phyloP scores from a whole-genome alignment of 805 yeast species.

The Wickerhamiella kazuoi region DNA sequence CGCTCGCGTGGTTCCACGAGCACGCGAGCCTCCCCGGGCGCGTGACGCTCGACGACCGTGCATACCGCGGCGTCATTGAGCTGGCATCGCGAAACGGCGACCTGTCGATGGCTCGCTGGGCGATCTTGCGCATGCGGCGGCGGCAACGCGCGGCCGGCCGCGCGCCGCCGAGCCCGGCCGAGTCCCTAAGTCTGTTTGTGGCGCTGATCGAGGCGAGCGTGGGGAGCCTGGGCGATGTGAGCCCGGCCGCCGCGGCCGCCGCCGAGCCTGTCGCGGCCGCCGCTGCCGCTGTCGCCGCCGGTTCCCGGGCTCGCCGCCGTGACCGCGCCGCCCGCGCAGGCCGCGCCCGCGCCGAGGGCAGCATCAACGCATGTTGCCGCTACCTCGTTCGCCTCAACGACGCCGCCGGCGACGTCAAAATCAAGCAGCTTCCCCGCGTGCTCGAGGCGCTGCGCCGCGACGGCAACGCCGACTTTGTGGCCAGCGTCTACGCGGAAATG shows the following conservation, averaged over 20 bases:
- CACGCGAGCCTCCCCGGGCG: constrained; percentile 17
- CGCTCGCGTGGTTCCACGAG: constrained; percentile 16
- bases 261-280: no score
- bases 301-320: no score
- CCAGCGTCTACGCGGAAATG: constrained; percentile 8
- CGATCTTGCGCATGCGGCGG: constrained; percentile 15
- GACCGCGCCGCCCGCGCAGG: no score
- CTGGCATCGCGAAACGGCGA: constrained; percentile 17
- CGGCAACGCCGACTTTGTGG: constrained; percentile 1
- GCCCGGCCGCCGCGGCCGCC: no score
- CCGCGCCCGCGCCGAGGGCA: constrained; percentile 7
- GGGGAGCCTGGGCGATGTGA: neutral
- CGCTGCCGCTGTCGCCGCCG: no score
- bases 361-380: constrained; percentile 12
- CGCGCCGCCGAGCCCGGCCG: neutral
- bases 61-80: constrained; percentile 14
- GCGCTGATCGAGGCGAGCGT: constrained; percentile 5
- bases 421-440: constrained; percentile 13
- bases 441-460: constrained; percentile 6
- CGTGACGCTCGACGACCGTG: constrained; percentile 18
- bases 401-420: constrained; percentile 8
- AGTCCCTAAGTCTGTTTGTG: neutral
- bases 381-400: constrained; percentile 13
- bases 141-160: constrained; percentile 12
- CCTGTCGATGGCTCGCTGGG: constrained; percentile 17